Base-by-base conservation (phyloP, 208 protist genomes). In the Acanthamoeba triangularis region DNA sequence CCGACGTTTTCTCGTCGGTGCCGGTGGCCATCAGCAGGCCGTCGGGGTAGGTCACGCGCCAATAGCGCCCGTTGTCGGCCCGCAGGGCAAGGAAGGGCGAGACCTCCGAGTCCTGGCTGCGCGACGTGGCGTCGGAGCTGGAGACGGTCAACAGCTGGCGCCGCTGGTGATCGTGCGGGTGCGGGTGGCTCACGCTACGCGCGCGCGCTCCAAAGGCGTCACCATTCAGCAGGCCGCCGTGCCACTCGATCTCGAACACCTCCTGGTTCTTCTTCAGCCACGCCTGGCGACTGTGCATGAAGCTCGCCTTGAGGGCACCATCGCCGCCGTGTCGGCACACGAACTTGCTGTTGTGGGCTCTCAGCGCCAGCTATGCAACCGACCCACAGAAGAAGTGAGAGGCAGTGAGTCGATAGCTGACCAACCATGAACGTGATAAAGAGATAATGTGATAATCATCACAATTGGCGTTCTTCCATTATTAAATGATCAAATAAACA, bases 281-380 rank as follows among this genome's bases (percentile, higher is more conserved):
- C 6, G 30, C 65, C 65, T 93, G 87, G 28, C 61, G 33, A 37
- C 41, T 74, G 30, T 93, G 87, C 41, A 74, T 69, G 35, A 93
- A 93, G 65, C 47, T 93, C 16, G 87, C 87, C 49, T 93, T 67
- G 16, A 93, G 52, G 8, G 56, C 41, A 20, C 87, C 87, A 10
- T 93, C 87, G 7, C 33, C 23, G 28, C 87, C 87, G 8, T 93
- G 87, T 14, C 87, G 87, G n/a, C 87, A 93, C 56, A 93, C 87
- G 65, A 93, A 93, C 41, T 93, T 93, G 87, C 74, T 93, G 87
- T 93, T 93, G 87, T 93, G 35, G 4, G 87, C 87, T 13, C 47
- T 35, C 28, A 93, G 23, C 41, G 49, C 52, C 33, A 93, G 28
- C 87, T 93, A 33, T 4, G 30, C n/a, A 76, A n/a, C 16, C 11